These are phyloP conservation scores for Penicillium macrosclerotiorum DNA, from an alignment of 495 filamentous ascomycete genomes.

Conservation along the genomic window DNA sequence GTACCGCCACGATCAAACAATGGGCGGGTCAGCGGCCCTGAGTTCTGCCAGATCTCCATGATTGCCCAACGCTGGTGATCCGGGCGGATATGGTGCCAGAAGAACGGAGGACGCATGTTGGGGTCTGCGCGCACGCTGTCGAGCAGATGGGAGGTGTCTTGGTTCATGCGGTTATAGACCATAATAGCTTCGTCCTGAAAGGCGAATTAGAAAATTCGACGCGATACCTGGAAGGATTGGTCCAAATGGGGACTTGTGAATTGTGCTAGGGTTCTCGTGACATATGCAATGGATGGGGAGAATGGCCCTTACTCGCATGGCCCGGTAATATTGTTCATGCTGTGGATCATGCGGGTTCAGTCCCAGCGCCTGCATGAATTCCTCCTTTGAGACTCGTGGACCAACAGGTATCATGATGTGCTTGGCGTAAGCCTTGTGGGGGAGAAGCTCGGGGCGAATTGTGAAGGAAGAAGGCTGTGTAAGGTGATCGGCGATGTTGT, in stretches of 20 bases:
- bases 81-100: conserved; percentile 47
- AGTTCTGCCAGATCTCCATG: conserved; percentile 38
- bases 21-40: conserved; percentile 32
- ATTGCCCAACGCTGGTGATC: conserved; percentile 42
- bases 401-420: conserved; percentile 35
- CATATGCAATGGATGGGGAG: neutral
- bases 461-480: neutral
- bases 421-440: too few relatives aligned
- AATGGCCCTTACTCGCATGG: conserved; percentile 44
- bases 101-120: conserved; percentile 38
- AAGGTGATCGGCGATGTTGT: conserved; percentile 4
- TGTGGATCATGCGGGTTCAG: conserved; percentile 39
- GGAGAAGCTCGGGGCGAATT: neutral
- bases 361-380: conserved; percentile 44
- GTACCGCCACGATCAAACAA: conserved; percentile 41
- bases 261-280: too few relatives aligned
- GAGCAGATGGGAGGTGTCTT: conserved; percentile 39
- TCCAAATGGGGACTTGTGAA: neutral
- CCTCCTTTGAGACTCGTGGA: conserved; percentile 46
- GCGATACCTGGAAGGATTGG: too few relatives aligned
- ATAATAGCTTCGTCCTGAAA: conserved; percentile 48
- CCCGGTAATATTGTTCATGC: conserved; percentile 43
- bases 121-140: conserved; percentile 37
- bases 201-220: too few relatives aligned
- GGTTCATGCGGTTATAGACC: conserved; percentile 43